phyloP scores from a whole-genome alignment of 1,139 yeast species.

The Magnusiomyces suaveolens region DNA sequence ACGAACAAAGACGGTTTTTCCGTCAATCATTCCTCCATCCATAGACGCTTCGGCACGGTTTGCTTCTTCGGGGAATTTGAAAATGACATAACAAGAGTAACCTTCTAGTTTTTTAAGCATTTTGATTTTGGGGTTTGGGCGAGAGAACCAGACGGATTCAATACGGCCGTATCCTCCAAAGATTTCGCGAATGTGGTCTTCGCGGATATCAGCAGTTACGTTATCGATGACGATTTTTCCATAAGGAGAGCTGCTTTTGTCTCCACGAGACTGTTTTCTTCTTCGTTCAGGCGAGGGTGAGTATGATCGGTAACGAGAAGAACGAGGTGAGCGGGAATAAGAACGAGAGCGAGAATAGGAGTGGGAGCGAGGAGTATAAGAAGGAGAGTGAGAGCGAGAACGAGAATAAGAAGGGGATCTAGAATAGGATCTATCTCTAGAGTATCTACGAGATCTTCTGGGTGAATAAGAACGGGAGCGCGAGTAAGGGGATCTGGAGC shows the following conservation, averaged over 20 bases:
- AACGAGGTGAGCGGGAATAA: constrained; percentile 13
- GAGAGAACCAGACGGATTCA: constrained; percentile 17
- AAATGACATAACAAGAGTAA: constrained; percentile 18
- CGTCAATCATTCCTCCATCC: constrained; percentile 26
- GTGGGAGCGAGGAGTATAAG: no score
- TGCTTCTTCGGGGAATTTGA: constrained; percentile 20
- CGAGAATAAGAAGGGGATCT: constrained; percentile 8
- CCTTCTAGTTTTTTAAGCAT: constrained; percentile 3
- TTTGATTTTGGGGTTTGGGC: constrained; percentile 3
- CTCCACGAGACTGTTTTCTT: not conserved
- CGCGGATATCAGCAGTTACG: constrained; percentile 16
- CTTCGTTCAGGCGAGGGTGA: constrained; percentile 7
- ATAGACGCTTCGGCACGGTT: constrained; percentile 19
- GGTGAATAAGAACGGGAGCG: constrained; percentile 1
- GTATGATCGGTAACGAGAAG: constrained; percentile 15
- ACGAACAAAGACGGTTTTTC: constrained; percentile 17
- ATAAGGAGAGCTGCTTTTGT: constrained; percentile 2
- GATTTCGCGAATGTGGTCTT: constrained; percentile 23
- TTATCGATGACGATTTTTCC: constrained; percentile 20
- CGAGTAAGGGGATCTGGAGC: not conserved
- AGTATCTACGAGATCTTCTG: not conserved
- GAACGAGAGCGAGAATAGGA: constrained; percentile 8
- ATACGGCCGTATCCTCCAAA: constrained; percentile 24
- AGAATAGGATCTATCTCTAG: constrained; percentile 7
- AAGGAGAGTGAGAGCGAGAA: constrained; percentile 2